Percentiles rank a stretch among this genome's conserved stretches.
phyloP scores from a whole-genome alignment of 176 grass and related monocot species.

The Raddia guianensis region DNA sequence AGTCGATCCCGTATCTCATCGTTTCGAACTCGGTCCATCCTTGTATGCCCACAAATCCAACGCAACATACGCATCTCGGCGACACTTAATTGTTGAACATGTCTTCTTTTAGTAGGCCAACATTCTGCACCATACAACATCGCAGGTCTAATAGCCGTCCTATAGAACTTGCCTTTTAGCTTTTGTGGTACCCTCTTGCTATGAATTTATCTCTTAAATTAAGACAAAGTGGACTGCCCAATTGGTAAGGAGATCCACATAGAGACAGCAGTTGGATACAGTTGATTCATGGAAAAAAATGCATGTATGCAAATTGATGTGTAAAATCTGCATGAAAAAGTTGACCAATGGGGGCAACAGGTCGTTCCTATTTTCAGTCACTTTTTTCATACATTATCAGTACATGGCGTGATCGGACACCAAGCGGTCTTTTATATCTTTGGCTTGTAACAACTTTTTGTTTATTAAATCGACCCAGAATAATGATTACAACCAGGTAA shows the following conservation, averaged over 20 bases:
- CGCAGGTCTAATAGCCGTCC: no score
- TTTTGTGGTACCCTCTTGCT: no score
- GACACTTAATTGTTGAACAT: no score
- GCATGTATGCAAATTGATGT: neutral
- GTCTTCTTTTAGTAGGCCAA: no score
- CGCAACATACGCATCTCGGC: no score
- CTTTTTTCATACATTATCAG: neutral
- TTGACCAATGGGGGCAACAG: neutral
- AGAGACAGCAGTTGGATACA: constrained; percentile 1
- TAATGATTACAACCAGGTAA: neutral
- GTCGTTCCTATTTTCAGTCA: neutral
- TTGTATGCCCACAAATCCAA: no score
- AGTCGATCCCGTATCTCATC: no score
- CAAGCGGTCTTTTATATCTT: neutral
- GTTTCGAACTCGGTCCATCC: no score
- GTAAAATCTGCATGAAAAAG: constrained; percentile 4
- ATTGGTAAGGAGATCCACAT: neutral
- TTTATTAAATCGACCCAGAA: neutral
- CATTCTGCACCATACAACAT: no score
- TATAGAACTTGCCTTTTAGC: no score
- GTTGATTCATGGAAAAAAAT: neutral
- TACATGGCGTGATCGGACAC: neutral
- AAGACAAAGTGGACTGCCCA: neutral
- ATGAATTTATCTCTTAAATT: neutral
- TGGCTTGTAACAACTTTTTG: neutral